Conservation (phyloP, 108 stramenopile species). For the Conticribra weissflogii region DNA sequence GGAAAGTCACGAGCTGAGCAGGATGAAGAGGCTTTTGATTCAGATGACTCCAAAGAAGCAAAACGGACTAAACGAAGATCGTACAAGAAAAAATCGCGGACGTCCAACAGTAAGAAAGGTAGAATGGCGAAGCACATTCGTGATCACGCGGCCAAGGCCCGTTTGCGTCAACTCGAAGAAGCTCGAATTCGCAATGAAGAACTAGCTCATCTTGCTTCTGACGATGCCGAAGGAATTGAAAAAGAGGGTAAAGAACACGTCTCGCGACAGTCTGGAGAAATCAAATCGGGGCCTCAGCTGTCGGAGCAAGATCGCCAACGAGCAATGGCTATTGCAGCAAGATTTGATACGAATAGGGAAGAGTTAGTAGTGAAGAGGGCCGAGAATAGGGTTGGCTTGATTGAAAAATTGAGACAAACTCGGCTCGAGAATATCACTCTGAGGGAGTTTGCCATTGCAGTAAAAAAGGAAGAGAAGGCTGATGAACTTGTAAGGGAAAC, state of each 20-base stretch:
- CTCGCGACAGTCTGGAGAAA: constrained; percentile 15
- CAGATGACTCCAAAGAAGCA: constrained; percentile 35
- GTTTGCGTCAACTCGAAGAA: constrained; percentile 74
- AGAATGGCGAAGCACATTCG: constrained; percentile 52
- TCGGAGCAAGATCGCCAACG: constrained; percentile 72
- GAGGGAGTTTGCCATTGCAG: constrained; percentile 13
- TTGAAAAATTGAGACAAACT: constrained; percentile 64
- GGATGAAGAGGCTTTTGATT: constrained; percentile 7
- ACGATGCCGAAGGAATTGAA: constrained; percentile 14
- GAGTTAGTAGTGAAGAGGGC: constrained; percentile 66
- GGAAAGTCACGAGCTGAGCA: constrained; percentile 9
- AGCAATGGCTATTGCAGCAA: constrained; percentile 75
- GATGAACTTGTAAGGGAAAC: too few species aligned
- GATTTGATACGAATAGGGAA: constrained; percentile 82
- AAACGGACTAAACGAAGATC: too few species aligned
- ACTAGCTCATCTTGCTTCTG: constrained; percentile 40
- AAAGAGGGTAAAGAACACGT: background rate
- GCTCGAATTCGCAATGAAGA: constrained; percentile 78
- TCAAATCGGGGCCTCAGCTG: constrained; percentile 19
- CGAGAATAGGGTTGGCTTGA: constrained; percentile 71
- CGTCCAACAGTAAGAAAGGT: constrained; percentile 14
- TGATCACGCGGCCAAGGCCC: constrained; percentile 51
- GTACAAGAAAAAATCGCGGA: constrained; percentile 6
- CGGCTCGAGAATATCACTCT: constrained; percentile 49
- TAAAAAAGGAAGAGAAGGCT: constrained; percentile 5